These are phyloP conservation scores for Asterella californica DNA, from an alignment of 225 moss, liverwort and hornwort genomes.

Conservation along the genomic window DNA sequence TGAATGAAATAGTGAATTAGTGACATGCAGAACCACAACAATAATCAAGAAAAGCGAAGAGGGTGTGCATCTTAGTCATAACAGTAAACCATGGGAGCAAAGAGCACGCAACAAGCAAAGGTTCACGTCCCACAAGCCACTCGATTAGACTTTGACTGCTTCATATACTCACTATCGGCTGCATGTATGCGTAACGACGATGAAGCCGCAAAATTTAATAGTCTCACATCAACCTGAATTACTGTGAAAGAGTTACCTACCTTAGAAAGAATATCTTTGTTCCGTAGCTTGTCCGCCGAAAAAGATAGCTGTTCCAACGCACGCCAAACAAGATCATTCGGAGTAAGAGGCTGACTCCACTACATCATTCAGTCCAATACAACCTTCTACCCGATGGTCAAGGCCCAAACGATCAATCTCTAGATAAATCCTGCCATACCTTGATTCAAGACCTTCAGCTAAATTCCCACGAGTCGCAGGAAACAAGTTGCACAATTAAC, in stretches of 20 bases:
- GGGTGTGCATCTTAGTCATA: too few species aligned
- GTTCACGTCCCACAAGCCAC: too few species aligned
- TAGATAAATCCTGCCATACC: neutral
- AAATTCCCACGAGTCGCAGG: neutral
- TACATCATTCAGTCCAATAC: neutral
- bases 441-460: neutral
- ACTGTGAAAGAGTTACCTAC: constrained; percentile 3
- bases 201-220: neutral
- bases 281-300: constrained; percentile 47
- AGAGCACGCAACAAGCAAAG: too few species aligned
- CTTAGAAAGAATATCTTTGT: constrained; percentile 52
- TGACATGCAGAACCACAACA: too few species aligned
- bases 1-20: too few species aligned
- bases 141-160: too few species aligned
- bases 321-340: neutral
- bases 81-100: too few species aligned
- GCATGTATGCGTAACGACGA: neutral
- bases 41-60: too few species aligned
- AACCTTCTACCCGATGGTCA: neutral
- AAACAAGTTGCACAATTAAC: neutral
- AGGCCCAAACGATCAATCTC: neutral
- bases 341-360: neutral
- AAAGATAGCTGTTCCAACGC: constrained; percentile 40
- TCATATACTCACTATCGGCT: neutral
- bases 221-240: neutral